Percentiles rank a stretch among this genome's conserved stretches.
These are phyloP conservation scores for Saccharum officinarum DNA, from an alignment of 176 grass and related monocot genomes.

Conservation along the genomic window DNA sequence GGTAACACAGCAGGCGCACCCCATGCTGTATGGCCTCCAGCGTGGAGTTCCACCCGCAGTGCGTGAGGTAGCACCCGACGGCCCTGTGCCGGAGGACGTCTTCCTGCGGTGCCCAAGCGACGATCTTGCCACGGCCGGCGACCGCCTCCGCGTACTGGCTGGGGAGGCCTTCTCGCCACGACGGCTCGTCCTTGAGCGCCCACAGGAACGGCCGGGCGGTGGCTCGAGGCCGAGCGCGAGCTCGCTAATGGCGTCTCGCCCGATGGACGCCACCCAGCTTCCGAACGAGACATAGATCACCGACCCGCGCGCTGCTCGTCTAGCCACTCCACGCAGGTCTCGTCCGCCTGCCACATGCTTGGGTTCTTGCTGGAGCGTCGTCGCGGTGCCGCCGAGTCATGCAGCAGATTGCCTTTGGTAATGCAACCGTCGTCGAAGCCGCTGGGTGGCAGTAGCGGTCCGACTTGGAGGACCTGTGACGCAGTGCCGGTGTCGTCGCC, in stretches of 20 bases:
- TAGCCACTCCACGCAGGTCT: conserved; percentile 70
- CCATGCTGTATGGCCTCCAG: conserved; percentile 67
- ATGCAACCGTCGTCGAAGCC: neutral
- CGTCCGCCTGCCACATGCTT: conserved; percentile 63
- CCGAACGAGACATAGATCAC: conserved; percentile 88
- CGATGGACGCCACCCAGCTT: conserved; percentile 70
- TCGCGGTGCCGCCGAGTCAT: neutral
- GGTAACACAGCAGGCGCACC: conserved; percentile 68
- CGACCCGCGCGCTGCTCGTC: conserved; percentile 41
- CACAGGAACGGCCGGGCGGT: conserved; percentile 71
- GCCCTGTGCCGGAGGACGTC: conserved; percentile 56
- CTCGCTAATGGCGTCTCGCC: conserved; percentile 46
- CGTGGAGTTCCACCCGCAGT: conserved; percentile 94
- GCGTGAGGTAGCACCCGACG: conserved; percentile 80
- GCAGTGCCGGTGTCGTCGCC: neutral
- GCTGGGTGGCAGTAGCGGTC: conserved; percentile 32
- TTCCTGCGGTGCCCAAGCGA: conserved; percentile 77
- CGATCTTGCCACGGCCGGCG: conserved; percentile 51
- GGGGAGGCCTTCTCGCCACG: conserved; percentile 65
- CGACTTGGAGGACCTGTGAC: conserved; percentile 48
- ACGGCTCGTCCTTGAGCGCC: conserved; percentile 58
- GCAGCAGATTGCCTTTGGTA: neutral
- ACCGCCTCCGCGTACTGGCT: conserved; percentile 28
- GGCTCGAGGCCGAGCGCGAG: conserved; percentile 50
- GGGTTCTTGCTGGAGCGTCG: neutral